Evolutionary conservation across 2,329 filamentous ascomycete genomes (phyloP).

Genomic region (Trichoderma atroviride): DNA sequence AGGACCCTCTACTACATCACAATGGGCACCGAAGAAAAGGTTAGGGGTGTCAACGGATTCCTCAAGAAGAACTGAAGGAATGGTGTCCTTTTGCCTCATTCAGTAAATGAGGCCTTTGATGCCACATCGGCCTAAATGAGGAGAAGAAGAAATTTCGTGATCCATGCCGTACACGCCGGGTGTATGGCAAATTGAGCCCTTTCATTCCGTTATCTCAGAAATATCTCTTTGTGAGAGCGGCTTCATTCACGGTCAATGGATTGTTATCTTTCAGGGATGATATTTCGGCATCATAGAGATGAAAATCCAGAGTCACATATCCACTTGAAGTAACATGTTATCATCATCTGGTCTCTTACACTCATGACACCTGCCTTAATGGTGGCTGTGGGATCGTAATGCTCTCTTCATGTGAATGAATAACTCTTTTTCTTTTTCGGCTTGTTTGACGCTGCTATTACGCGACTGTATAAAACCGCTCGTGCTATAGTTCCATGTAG

Average conservation of each 20-base stretch:
- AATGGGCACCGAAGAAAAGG: slow-evolving; percentile 39
- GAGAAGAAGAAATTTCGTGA: neutral
- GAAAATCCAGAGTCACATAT: neutral
- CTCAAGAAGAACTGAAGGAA: slow-evolving; percentile 31
- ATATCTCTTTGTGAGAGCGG: neutral
- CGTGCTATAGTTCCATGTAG: neutral
- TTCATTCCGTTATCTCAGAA: neutral
- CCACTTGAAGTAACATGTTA: neutral
- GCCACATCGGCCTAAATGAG: neutral
- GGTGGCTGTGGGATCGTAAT: neutral
- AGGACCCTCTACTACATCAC: slow-evolving; percentile 42
- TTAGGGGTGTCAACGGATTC: slow-evolving; percentile 36
- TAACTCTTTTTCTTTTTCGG: neutral
- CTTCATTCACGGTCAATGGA: neutral
- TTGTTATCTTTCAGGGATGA: neutral
- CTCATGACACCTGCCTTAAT: neutral
- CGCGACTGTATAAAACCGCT: neutral
- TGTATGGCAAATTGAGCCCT: neutral
- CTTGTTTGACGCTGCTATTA: neutral
- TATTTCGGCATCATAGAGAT: neutral
- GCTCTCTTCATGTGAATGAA: neutral
- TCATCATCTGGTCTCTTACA: neutral
- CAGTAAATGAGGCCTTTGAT: neutral
- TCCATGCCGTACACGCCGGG: neutral
- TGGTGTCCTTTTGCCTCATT: neutral